Percentiles rank a stretch among this genome's conserved stretches.
These are phyloP conservation scores for Ustilago loliicola DNA, from an alignment of 1,284 basidiomycete species.

Conservation along the genomic window DNA sequence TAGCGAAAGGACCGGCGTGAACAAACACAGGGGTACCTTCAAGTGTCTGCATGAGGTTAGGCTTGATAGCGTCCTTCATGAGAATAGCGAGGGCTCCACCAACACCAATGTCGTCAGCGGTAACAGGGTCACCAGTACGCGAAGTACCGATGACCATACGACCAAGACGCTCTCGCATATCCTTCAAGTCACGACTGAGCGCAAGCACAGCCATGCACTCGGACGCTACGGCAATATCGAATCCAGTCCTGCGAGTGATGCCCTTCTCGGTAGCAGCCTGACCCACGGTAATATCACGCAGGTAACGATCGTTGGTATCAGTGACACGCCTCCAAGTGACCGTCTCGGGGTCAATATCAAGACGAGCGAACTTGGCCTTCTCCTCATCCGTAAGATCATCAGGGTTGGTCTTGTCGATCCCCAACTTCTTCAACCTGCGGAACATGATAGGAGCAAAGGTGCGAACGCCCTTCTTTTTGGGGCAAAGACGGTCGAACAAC, in stretches of 20 bases:
- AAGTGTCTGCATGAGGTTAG: constrained; percentile 98
- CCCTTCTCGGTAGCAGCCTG: constrained; percentile 91
- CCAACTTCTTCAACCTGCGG: constrained; percentile 92
- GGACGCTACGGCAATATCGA: constrained; percentile 96
- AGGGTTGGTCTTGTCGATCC: constrained; percentile 94
- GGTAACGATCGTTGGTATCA: constrained; percentile 96
- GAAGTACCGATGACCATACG: constrained; percentile 97
- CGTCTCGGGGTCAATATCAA: constrained; percentile 90
- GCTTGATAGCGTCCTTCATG: constrained; percentile 99
- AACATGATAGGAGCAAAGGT: constrained; percentile 97
- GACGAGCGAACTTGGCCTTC: constrained; percentile 86
- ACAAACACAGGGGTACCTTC: constrained; percentile 99
- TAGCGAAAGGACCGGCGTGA: constrained; percentile 98
- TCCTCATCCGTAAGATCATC: constrained; percentile 93
- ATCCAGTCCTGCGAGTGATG: constrained; percentile 87
- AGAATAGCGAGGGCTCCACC: constrained; percentile 95
- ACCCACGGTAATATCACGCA: constrained; percentile 93
- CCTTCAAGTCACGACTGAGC: constrained; percentile 85
- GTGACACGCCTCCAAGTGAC: constrained; percentile 98
- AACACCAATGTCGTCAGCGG: constrained; percentile 95
- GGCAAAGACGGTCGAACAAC: constrained; percentile 91
- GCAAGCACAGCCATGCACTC: constrained; percentile 99
- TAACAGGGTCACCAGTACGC: constrained; percentile 90
- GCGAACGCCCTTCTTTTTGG: constrained; percentile 92
- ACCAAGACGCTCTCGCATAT: constrained; percentile 92